Evolutionary conservation across 805 yeast species (phyloP).

Genomic region (Myxozyma melibiosi): DNA sequence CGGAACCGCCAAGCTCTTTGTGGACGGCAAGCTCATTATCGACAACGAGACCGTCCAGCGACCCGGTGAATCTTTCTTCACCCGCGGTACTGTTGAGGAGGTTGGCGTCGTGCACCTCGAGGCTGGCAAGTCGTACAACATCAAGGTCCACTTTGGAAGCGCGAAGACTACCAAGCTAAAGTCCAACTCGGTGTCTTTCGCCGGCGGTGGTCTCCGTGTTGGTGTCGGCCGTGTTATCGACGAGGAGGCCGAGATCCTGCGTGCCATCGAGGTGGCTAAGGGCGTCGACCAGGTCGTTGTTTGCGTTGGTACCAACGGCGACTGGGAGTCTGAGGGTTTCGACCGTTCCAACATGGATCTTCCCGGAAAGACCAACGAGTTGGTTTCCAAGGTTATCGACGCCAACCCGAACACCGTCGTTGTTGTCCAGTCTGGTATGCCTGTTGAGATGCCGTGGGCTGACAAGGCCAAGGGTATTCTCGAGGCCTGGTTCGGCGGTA

Average conservation of each 20-base stretch:
- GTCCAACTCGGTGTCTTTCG: neutral
- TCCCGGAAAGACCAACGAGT: slow-evolving; percentile 52
- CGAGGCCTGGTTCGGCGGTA: slow-evolving; percentile 61
- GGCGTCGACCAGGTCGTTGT: slow-evolving; percentile 56
- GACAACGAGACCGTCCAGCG: slow-evolving; percentile 59
- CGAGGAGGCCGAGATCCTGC: slow-evolving; percentile 22
- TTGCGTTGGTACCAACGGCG: slow-evolving; percentile 54
- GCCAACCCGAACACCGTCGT: slow-evolving; percentile 56
- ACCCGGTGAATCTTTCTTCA: slow-evolving; percentile 55
- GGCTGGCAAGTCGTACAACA: slow-evolving; percentile 50
- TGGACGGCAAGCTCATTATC: slow-evolving; percentile 55
- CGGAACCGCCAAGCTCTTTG: slow-evolving; percentile 59
- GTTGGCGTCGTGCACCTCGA: slow-evolving; percentile 45
- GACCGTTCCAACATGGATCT: slow-evolving; percentile 56
- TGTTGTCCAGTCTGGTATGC: slow-evolving; percentile 63
- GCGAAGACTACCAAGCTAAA: slow-evolving; percentile 44
- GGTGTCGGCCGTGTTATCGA: slow-evolving; percentile 3
- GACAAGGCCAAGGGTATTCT: slow-evolving; percentile 48
- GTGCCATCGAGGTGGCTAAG: slow-evolving; percentile 55
- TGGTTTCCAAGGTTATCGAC: slow-evolving; percentile 49
- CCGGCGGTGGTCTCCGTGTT: slow-evolving; percentile 15
- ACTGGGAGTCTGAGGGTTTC: slow-evolving; percentile 63
- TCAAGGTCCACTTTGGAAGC: slow-evolving; percentile 56
- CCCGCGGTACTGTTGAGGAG: slow-evolving; percentile 59
- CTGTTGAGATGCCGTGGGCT: slow-evolving; percentile 61